Conservation (phyloP, 768 basidiomycete genomes). For the Mycena chlorophos region DNA sequence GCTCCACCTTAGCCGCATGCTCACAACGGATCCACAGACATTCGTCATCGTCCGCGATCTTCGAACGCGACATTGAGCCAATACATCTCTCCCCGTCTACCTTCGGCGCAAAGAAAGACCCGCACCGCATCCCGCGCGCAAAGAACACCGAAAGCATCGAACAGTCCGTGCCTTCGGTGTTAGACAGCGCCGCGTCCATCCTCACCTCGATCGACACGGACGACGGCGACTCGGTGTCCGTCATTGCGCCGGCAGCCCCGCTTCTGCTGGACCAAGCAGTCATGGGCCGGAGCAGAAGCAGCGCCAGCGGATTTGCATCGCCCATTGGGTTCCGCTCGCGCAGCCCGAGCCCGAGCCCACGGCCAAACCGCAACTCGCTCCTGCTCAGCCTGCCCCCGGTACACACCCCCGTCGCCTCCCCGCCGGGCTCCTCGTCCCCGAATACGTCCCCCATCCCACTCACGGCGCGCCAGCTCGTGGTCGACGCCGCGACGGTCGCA, state of each 20-base stretch:
- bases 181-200: conserved; percentile 80
- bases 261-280: conserved; percentile 15
- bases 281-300: conserved; percentile 21
- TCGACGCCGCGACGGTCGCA: conserved; percentile 20
- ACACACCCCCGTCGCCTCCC: conserved; percentile 23
- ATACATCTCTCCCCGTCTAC: conserved; percentile 41
- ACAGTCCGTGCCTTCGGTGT: conserved; percentile 78
- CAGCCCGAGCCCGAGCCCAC: conserved; percentile 61
- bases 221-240: conserved; percentile 58
- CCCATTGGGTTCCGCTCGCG: conserved; percentile 67
- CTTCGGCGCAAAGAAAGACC: conserved; percentile 43
- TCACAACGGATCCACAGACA: conserved; percentile 36
- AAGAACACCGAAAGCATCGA: conserved; percentile 76
- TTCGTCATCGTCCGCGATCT: conserved; percentile 87
- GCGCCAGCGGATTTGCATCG: conserved; percentile 60
- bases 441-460: conserved; percentile 21
- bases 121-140: conserved; percentile 72
- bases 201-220: conserved; percentile 50
- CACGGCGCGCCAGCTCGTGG: conserved; percentile 13
- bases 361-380: conserved; percentile 42
- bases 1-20: not conserved
- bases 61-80: conserved; percentile 88
- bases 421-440: conserved; percentile 27
- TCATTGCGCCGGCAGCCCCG: conserved; percentile 52
- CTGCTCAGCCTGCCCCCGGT: conserved; percentile 50